These are phyloP conservation scores for Cucurbita argyrosperma DNA, from an alignment of 306 rosid species.

Conservation along the genomic window DNA sequence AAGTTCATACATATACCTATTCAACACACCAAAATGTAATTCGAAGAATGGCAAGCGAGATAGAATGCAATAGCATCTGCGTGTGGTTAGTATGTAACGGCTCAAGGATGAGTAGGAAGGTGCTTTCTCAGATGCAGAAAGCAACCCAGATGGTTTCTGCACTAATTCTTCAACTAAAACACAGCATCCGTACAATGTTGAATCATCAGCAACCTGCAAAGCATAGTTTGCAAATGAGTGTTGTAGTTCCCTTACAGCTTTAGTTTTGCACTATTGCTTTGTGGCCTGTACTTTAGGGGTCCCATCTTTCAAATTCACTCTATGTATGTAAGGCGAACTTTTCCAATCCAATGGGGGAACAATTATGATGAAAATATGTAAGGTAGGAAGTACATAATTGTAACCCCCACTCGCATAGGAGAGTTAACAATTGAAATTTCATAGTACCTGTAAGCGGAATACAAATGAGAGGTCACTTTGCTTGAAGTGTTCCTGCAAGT, in stretches of 20 bases:
- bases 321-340: not conserved
- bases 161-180: constrained; percentile 89
- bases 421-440: not conserved
- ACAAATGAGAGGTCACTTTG: constrained; percentile 88
- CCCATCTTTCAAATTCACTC: not conserved
- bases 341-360: not conserved
- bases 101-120: constrained; percentile 43
- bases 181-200: constrained; percentile 94
- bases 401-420: not conserved
- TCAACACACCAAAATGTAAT: constrained; percentile 84
- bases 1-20: constrained; percentile 30
- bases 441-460: constrained; percentile 85
- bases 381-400: not conserved
- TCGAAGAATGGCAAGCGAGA: constrained; percentile 89
- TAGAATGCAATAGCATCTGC: constrained; percentile 91
- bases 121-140: constrained; percentile 56
- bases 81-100: constrained; percentile 70
- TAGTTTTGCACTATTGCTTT: not conserved
- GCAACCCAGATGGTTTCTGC: constrained; percentile 75
- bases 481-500: constrained; percentile 72
- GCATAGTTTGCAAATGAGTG: constrained; percentile 3
- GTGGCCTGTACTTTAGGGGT: not conserved
- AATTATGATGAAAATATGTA: not conserved
- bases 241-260: not conserved
- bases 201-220: constrained; percentile 82